Base-by-base conservation (phyloP, 2,329 filamentous ascomycete species). In the Chaetoscypha palmicola region DNA sequence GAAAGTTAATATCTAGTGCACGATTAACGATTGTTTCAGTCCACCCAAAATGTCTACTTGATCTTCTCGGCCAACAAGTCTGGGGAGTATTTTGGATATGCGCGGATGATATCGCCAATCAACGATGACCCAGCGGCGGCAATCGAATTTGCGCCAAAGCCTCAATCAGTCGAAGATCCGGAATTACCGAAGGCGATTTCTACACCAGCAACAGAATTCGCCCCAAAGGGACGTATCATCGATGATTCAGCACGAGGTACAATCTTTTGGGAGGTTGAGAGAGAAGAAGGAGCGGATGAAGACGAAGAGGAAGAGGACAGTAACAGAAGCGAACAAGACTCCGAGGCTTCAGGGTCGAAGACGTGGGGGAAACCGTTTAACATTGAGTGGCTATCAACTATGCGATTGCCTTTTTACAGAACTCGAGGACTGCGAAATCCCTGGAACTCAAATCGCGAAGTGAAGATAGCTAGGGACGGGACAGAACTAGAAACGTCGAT, bases 1-100 rank as follows among this genome's bases (percentile, higher is more conserved):
- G n/a, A n/a, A n/a, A n/a, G n/a, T n/a, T n/a, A n/a, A n/a, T n/a
- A n/a, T n/a, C n/a, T n/a, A n/a, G n/a, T n/a, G n/a, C n/a, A n/a
- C n/a, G n/a, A 41, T 41, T 45, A 39, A 51, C 10, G 21, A 30
- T 20, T 16, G n/a, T 37, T 41, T 43, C 49, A 94, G 89, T 70
- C 72, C 8, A 78, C 81, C 11, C 86, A 94, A 41, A 86, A 84
- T 57, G 90, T 97, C 1, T 96, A 90, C 59, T 71, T 97, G 22
- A 79, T 97, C 11, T 97, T 97, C 63, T 97, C 91, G 1, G 91
- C 91, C 10, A 97, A 97, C 65, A 96, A 96, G 60, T 96, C 91
- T 0, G 91, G 91, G 10, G 91, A 96, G 64, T 97, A 96, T 61
- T 96, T 92, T 66, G 91, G 91, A 16, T 96, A 94, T 59, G 91